These are phyloP conservation scores for Hibiscus tridactylites DNA, from an alignment of 345 rosid species.

Conservation along the genomic window DNA sequence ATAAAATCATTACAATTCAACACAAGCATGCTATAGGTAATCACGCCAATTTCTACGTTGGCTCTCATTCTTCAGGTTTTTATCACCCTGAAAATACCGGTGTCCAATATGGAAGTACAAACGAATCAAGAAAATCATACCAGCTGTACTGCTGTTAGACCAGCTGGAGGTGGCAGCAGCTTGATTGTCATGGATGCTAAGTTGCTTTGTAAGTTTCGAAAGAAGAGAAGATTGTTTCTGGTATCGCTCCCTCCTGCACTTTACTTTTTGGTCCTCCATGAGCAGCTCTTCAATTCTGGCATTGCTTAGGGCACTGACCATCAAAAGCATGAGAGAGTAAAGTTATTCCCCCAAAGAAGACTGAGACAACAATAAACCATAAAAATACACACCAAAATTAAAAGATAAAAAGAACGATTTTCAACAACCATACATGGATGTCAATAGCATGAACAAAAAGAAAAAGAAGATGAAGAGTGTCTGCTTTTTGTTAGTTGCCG, in stretches of 20 bases:
- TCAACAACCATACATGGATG: neutral
- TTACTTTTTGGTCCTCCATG: conserved; percentile 83
- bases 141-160: conserved; percentile 49
- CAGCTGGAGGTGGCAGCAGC: conserved; percentile 81
- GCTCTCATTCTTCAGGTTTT: neutral
- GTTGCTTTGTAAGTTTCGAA: conserved; percentile 71
- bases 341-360: neutral
- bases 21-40: neutral
- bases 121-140: conserved; percentile 19
- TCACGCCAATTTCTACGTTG: neutral
- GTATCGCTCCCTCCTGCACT: conserved; percentile 64
- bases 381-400: neutral
- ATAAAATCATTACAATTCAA: neutral
- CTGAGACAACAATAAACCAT: neutral
- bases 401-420: neutral
- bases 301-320: conserved; percentile 63
- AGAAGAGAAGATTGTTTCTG: conserved; percentile 85
- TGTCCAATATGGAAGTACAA: neutral
- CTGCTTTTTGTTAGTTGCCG: neutral
- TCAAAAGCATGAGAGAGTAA: conserved; percentile 1
- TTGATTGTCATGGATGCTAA: conserved; percentile 82
- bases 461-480: neutral
- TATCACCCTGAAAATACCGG: neutral
- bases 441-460: neutral
- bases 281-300: conserved; percentile 78